Evolutionary conservation across 129 eudicot genomes (phyloP).

Genomic region (Chrysanthemum lavandulifolium): DNA sequence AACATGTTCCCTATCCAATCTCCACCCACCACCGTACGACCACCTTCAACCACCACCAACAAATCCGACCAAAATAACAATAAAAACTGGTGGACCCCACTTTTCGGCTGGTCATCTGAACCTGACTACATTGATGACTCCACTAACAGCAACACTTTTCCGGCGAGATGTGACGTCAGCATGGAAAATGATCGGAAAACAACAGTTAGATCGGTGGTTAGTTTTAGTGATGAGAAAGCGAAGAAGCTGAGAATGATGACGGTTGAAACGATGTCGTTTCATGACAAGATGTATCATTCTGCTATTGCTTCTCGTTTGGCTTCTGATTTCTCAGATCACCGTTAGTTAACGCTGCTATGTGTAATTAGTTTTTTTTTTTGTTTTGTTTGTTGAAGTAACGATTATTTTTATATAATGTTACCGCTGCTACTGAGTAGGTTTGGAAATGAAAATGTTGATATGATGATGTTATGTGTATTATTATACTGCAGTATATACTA

Average conservation of each 20-base stretch:
- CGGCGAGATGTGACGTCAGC: slow-evolving; percentile 13
- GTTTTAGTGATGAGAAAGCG: slow-evolving; percentile 77
- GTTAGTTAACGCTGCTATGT: neutral
- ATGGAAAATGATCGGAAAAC: slow-evolving; percentile 8
- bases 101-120: slow-evolving; percentile 67
- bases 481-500: too few species aligned
- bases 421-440: too few species aligned
- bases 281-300: slow-evolving; percentile 89
- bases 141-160: too few species aligned
- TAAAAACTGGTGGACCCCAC: slow-evolving; percentile 70
- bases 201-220: slow-evolving; percentile 32
- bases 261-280: slow-evolving; percentile 45
- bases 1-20: slow-evolving; percentile 37
- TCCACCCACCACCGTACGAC: slow-evolving; percentile 26
- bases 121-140: slow-evolving; percentile 49
- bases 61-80: slow-evolving; percentile 11
- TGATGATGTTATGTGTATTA: too few species aligned
- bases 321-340: slow-evolving; percentile 54
- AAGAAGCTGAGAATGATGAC: slow-evolving; percentile 67
- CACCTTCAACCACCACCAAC: slow-evolving; percentile 18
- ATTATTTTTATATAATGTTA: too few species aligned
- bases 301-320: slow-evolving; percentile 89
- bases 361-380: too few species aligned
- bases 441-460: too few species aligned
- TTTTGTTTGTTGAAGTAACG: too few species aligned